These are phyloP conservation scores for Colletotrichum sp. DNA, from an alignment of 2,329 filamentous ascomycete genomes.

Conservation along the genomic window DNA sequence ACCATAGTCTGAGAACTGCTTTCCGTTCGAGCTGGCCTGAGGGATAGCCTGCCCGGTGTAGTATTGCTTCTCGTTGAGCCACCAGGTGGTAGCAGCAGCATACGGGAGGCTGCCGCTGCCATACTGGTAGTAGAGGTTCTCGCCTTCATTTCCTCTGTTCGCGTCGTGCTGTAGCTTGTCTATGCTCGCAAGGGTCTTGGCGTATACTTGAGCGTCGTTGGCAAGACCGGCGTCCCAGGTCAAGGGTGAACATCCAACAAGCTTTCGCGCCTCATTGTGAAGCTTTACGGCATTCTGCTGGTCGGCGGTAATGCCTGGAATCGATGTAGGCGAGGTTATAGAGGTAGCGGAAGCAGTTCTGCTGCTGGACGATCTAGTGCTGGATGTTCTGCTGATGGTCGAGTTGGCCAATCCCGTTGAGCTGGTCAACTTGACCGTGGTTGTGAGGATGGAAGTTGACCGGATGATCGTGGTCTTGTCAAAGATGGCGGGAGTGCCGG, in stretches of 20 bases:
- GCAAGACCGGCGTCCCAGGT: not conserved
- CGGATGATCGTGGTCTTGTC: not conserved
- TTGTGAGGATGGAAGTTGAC: not conserved
- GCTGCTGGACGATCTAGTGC: not conserved
- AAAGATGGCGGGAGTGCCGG: not conserved
- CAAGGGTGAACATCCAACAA: not conserved
- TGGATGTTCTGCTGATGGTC: not conserved
- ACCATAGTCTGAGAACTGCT: slow-evolving; percentile 21
- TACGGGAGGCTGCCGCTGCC: not conserved
- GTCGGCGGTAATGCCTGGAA: not conserved
- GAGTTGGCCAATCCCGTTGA: not conserved
- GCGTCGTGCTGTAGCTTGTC: not conserved
- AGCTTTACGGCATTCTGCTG: not conserved
- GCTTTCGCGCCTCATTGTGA: not conserved
- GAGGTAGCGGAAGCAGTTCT: not conserved
- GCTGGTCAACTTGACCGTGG: not conserved
- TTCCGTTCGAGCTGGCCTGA: not conserved
- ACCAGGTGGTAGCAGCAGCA: not conserved
- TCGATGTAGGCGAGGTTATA: not conserved
- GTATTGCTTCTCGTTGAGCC: not conserved
- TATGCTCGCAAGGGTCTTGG: not conserved
- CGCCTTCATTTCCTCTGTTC: not conserved
- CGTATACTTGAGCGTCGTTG: not conserved
- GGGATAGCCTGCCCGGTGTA: not conserved
- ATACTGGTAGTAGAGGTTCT: not conserved